Conservation (phyloP, 768 basidiomycete genomes). For the Stropharia rugosoannulata region DNA sequence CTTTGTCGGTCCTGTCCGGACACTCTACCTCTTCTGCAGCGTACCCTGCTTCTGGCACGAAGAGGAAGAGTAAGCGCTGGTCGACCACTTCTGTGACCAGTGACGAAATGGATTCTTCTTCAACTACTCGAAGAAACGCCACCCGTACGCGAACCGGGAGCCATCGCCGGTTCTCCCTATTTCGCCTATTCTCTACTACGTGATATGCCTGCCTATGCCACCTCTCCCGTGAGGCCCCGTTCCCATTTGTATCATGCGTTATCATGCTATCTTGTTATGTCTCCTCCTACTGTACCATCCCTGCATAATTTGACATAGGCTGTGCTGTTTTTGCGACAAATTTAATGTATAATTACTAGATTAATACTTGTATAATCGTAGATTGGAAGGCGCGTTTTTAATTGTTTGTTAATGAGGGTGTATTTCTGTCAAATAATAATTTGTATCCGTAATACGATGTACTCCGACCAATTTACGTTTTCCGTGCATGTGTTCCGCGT, state of each 20-base stretch:
- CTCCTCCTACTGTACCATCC: background rate
- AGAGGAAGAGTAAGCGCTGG: background rate
- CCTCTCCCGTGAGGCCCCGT: background rate
- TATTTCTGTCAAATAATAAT: too few species aligned
- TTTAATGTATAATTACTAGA: background rate
- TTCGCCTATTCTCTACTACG: conserved; percentile 1
- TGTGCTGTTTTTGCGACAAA: background rate
- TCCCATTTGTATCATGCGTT: background rate
- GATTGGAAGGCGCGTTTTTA: background rate
- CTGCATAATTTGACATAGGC: conserved; percentile 2
- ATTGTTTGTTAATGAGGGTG: too few species aligned
- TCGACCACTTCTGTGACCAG: background rate
- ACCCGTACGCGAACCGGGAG: background rate
- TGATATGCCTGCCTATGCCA: background rate
- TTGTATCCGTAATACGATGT: too few species aligned
- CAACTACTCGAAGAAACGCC: background rate
- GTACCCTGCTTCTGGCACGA: background rate
- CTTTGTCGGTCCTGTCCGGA: background rate
- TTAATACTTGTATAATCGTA: conserved; percentile 5
- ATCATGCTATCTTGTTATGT: background rate
- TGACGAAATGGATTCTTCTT: background rate
- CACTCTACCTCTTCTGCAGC: background rate
- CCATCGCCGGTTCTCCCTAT: conserved; percentile 2
- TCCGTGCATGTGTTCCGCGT: too few species aligned
- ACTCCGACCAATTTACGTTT: too few species aligned